Percentiles rank a stretch among this genome's conserved stretches.
phyloP scores from a whole-genome alignment of 140 eudicot genomes.

The Flaveria floridana region DNA sequence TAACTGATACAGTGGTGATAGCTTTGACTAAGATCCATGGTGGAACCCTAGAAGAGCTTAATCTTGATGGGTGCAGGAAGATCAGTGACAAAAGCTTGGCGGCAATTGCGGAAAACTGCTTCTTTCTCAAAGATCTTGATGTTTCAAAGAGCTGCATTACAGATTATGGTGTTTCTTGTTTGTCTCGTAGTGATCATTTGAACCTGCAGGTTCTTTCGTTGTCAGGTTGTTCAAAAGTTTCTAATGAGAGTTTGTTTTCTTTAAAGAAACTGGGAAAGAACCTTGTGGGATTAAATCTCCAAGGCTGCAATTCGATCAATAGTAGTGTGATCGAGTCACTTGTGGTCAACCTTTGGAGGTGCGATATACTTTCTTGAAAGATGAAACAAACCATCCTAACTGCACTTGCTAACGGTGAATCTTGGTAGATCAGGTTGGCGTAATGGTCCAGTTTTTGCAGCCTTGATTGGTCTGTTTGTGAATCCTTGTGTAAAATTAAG shows the following conservation, averaged over 20 bases:
- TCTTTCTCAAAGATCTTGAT: conserved; percentile 64
- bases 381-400: background rate
- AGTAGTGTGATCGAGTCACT: conserved; percentile 55
- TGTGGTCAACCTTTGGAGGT: conserved; percentile 69
- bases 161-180: conserved; percentile 61
- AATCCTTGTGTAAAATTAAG: conserved; percentile 20
- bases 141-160: conserved; percentile 63
- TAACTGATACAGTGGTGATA: conserved; percentile 51
- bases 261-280: conserved; percentile 58
- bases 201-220: conserved; percentile 69
- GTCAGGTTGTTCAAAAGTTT: conserved; percentile 61
- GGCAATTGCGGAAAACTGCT: conserved; percentile 54
- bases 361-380: conserved; percentile 67
- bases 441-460: conserved; percentile 33
- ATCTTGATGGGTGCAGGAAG: conserved; percentile 70
- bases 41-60: conserved; percentile 58
- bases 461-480: conserved; percentile 30
- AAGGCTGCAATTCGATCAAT: conserved; percentile 63
- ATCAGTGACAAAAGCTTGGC: conserved; percentile 57
- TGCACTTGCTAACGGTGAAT: background rate
- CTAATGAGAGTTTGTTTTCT: conserved; percentile 56
- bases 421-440: conserved; percentile 17
- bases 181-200: conserved; percentile 43
- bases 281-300: conserved; percentile 67
- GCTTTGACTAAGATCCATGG: conserved; percentile 63